These are phyloP conservation scores for Neonectria punicea DNA, from an alignment of 2,329 filamentous ascomycete species.

Conservation along the genomic window DNA sequence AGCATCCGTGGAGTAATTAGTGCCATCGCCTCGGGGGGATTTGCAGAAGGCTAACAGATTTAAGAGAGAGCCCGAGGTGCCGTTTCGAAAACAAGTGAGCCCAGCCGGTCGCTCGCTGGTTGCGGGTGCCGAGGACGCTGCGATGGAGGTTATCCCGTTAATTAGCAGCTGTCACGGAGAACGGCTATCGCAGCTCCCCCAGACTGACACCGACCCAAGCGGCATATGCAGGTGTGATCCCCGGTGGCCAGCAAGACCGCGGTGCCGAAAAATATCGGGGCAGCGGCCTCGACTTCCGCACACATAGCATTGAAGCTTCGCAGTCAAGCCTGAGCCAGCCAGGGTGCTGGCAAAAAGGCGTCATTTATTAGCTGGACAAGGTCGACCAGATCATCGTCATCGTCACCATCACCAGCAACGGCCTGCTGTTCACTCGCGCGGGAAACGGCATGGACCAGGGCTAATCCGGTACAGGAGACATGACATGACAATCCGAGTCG, in stretches of 20 bases:
- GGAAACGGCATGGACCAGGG: background rate
- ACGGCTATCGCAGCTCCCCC: constrained; percentile 3
- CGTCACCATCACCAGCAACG: background rate
- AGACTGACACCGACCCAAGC: constrained; percentile 16
- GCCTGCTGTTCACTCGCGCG: background rate
- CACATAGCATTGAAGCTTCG: constrained; percentile 8
- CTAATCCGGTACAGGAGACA: background rate
- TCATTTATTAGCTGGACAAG: constrained; percentile 4
- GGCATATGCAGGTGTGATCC: constrained; percentile 37
- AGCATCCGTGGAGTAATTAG: background rate
- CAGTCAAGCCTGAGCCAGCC: constrained; percentile 5
- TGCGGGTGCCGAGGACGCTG: background rate
- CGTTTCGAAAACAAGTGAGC: background rate
- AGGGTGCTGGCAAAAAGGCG: constrained; percentile 5
- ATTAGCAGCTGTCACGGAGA: background rate
- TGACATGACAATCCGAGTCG: constrained; percentile 2
- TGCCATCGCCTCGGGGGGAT: background rate
- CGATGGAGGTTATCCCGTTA: background rate
- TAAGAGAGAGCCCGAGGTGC: background rate
- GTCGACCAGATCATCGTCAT: constrained; percentile 1
- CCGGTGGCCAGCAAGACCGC: constrained; percentile 28
- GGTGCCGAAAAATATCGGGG: constrained; percentile 22
- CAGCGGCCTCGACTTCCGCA: constrained; percentile 18
- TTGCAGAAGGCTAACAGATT: background rate
- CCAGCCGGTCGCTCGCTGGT: background rate